Conservation (phyloP, 805 yeast species). For the Lipomyces chichibuensis region DNA sequence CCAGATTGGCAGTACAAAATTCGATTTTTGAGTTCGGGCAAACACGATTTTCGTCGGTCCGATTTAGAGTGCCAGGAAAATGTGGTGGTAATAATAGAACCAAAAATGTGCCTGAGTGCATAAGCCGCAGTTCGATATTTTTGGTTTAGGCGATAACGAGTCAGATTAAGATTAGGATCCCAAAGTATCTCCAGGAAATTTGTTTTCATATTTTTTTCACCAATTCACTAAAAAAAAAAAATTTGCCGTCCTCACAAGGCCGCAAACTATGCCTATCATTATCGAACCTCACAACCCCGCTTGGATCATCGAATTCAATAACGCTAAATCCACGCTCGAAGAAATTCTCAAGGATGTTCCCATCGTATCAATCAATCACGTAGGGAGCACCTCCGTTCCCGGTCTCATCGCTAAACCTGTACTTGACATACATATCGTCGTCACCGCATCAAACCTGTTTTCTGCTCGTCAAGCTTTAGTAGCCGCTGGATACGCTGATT, state of each 20-base stretch:
- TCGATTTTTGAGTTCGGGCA: no score
- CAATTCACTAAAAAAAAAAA: no score
- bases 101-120: no score
- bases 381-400: conserved; percentile 4
- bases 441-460: background rate
- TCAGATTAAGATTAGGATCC: no score
- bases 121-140: no score
- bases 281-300: conserved; percentile 3
- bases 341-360: background rate
- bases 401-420: background rate
- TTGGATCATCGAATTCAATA: conserved; percentile 5
- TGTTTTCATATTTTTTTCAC: no score
- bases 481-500: background rate
- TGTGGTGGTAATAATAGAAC: no score
- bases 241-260: background rate
- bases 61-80: no score
- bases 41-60: no score
- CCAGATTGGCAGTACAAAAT: no score
- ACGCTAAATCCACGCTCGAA: background rate
- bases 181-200: no score
- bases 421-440: conserved; percentile 1
- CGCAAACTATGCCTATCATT: background rate
- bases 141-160: no score
- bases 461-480: conserved; percentile 3
- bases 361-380: background rate